Percentiles rank a stretch among this genome's conserved stretches.
These are phyloP conservation scores for Colletotrichum viniferum DNA, from an alignment of 2,329 filamentous ascomycete genomes.

Conservation along the genomic window DNA sequence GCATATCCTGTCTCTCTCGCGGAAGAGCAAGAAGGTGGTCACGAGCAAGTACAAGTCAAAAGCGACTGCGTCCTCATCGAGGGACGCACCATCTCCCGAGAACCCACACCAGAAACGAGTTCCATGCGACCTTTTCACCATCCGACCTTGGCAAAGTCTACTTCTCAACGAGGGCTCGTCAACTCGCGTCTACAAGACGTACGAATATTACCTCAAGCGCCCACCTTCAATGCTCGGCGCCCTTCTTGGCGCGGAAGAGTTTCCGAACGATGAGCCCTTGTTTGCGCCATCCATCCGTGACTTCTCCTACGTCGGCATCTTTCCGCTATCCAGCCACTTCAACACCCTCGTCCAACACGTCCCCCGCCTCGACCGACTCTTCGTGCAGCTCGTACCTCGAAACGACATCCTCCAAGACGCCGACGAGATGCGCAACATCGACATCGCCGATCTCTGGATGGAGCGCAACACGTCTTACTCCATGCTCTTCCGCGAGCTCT, in stretches of 20 bases:
- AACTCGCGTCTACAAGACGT: conserved; percentile 71
- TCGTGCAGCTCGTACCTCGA: conserved; percentile 52
- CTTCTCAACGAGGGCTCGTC: conserved; percentile 79
- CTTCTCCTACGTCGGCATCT: conserved; percentile 68
- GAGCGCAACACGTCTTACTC: conserved; percentile 57
- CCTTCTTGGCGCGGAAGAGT: conserved; percentile 48
- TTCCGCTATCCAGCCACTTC: conserved; percentile 69
- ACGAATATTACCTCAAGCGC: conserved; percentile 71
- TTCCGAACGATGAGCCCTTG: conserved; percentile 37
- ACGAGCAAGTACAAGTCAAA: neutral
- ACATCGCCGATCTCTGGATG: conserved; percentile 53
- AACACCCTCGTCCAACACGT: conserved; percentile 51
- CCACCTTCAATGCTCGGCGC: conserved; percentile 66
- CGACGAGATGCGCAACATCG: conserved; percentile 42
- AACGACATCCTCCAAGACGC: conserved; percentile 35
- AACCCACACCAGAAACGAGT: neutral
- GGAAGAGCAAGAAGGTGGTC: conserved; percentile 20
- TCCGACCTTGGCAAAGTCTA: conserved; percentile 68
- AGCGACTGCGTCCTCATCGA: neutral
- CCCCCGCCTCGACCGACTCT: conserved; percentile 56
- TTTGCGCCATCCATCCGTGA: conserved; percentile 48
- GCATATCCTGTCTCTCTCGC: conserved; percentile 61
- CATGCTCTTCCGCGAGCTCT: conserved; percentile 46
- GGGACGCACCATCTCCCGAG: neutral
- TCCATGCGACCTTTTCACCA: conserved; percentile 53